Conservation (phyloP, 73 alveolate genomes). For the Paramecium bursaria region DNA sequence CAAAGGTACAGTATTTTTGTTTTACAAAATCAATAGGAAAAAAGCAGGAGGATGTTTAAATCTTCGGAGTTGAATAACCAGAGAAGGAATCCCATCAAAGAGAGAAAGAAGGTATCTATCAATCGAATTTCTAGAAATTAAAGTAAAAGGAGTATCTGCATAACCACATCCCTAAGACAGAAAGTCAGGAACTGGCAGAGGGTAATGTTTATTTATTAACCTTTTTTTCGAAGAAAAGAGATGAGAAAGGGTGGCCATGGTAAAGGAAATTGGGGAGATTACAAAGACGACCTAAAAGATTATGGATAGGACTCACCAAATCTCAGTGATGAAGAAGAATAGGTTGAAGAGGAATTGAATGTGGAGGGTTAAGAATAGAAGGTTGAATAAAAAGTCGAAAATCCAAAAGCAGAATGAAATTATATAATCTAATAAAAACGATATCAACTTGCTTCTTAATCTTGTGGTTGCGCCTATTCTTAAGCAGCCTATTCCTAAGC, state of each 20-base stretch:
- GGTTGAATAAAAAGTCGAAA: too few species aligned
- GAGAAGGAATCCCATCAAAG: slow-evolving; percentile 55
- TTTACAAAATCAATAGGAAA: too few species aligned
- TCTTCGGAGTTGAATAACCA: neutral
- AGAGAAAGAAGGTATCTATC: slow-evolving; percentile 13
- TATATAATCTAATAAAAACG: too few species aligned
- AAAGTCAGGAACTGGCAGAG: slow-evolving; percentile 47
- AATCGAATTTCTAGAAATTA: slow-evolving; percentile 9
- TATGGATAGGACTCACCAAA: slow-evolving; percentile 39
- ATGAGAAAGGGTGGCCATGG: slow-evolving; percentile 56
- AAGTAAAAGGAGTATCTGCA: slow-evolving; percentile 17
- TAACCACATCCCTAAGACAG: slow-evolving; percentile 49
- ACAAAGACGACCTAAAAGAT: slow-evolving; percentile 14
- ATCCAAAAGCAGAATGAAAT: too few species aligned
- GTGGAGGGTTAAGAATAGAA: too few species aligned
- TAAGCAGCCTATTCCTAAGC: too few species aligned
- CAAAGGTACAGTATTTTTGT: too few species aligned
- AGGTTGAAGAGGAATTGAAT: too few species aligned
- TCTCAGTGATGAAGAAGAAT: too few species aligned
- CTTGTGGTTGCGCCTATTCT: too few species aligned
- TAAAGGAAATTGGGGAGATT: slow-evolving; percentile 45
- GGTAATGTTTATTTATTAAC: slow-evolving; percentile 2
- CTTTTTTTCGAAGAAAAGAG: slow-evolving; percentile 22
- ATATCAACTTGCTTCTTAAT: too few species aligned
- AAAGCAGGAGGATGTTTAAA: neutral